These are phyloP conservation scores for Xylaria acuta DNA, from an alignment of 495 filamentous ascomycete species.

Conservation along the genomic window DNA sequence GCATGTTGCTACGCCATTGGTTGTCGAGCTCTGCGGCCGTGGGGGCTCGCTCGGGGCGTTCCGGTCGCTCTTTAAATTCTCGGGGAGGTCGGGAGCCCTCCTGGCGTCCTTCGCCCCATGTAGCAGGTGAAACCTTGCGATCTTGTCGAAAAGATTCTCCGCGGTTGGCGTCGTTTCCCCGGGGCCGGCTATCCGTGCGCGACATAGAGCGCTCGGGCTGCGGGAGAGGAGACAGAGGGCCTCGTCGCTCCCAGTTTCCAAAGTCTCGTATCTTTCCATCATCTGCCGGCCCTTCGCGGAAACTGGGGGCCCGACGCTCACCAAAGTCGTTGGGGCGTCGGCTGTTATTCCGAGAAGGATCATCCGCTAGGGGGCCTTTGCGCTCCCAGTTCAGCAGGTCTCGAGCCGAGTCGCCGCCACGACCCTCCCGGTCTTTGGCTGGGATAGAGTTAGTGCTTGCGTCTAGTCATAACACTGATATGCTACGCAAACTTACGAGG, in stretches of 20 bases:
- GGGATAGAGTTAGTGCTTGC: constrained; percentile 38
- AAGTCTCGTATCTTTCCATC: constrained; percentile 89
- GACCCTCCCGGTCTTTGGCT: constrained; percentile 73
- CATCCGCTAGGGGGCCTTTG: constrained; percentile 83
- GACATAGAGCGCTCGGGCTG: constrained; percentile 58
- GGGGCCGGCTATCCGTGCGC: constrained; percentile 73
- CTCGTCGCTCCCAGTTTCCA: constrained; percentile 93
- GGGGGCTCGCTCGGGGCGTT: constrained; percentile 49
- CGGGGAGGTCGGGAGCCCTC: constrained; percentile 84
- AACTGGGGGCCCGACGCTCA: constrained; percentile 45
- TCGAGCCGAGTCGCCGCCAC: constrained; percentile 60
- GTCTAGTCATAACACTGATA: constrained; percentile 12
- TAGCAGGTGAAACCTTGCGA: constrained; percentile 72
- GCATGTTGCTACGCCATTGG: constrained; percentile 85
- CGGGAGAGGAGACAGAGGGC: constrained; percentile 79
- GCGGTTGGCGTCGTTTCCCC: constrained; percentile 66
- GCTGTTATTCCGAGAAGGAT: constrained; percentile 60
- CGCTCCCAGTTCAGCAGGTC: constrained; percentile 85
- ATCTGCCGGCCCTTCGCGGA: constrained; percentile 54
- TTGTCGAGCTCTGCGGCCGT: constrained; percentile 87
- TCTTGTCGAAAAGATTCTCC: constrained; percentile 58
- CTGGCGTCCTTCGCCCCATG: constrained; percentile 85
- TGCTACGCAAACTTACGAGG: constrained; percentile 44
- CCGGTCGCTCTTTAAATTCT: constrained; percentile 72
- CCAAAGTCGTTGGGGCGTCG: constrained; percentile 55